Evolutionary conservation across 2,329 filamentous ascomycete species (phyloP).

Genomic region (Fusarium phyllophilum): DNA sequence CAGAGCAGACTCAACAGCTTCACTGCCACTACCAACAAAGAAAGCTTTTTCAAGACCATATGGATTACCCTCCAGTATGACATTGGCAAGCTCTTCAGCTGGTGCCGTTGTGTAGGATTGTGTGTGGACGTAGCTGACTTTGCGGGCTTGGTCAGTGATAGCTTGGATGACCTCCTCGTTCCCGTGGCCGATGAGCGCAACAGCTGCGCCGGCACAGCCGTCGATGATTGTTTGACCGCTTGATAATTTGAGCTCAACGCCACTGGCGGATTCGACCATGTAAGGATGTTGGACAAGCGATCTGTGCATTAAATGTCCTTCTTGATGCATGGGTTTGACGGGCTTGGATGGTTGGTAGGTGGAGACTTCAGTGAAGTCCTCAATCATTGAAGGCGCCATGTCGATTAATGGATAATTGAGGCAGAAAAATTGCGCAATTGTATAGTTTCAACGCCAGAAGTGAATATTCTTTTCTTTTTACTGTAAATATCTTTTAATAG

Average conservation of each 20-base stretch:
- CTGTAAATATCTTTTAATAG: fast-evolving
- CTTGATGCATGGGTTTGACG: background rate
- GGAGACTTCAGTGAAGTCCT: background rate
- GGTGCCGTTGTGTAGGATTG: conserved; percentile 18
- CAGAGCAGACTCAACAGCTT: conserved; percentile 58
- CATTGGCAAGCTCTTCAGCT: conserved; percentile 3
- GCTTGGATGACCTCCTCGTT: conserved; percentile 13
- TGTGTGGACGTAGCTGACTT: conserved; percentile 18
- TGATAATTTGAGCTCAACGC: background rate
- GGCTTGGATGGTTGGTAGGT: background rate
- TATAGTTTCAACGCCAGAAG: fast-evolving
- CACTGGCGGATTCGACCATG: conserved; percentile 3
- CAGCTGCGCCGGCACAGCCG: conserved; percentile 9
- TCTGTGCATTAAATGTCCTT: conserved; percentile 13
- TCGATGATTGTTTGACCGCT: conserved; percentile 9
- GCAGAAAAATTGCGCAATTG: fast-evolving
- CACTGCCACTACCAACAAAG: conserved; percentile 42
- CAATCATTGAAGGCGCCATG: conserved; percentile 4
- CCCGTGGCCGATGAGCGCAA: conserved; percentile 5
- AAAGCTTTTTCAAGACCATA: conserved; percentile 39
- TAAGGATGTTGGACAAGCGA: conserved; percentile 18
- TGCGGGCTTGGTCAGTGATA: conserved; percentile 8
- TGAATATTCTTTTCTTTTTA: fast-evolving
- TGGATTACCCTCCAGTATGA: background rate
- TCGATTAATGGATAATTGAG: fast-evolving